Evolutionary conservation across 352 stramenopile species (phyloP), one percentile per base, ranked within the genome.

Genomic region (Globisporangium cylindrosporum): DNA sequence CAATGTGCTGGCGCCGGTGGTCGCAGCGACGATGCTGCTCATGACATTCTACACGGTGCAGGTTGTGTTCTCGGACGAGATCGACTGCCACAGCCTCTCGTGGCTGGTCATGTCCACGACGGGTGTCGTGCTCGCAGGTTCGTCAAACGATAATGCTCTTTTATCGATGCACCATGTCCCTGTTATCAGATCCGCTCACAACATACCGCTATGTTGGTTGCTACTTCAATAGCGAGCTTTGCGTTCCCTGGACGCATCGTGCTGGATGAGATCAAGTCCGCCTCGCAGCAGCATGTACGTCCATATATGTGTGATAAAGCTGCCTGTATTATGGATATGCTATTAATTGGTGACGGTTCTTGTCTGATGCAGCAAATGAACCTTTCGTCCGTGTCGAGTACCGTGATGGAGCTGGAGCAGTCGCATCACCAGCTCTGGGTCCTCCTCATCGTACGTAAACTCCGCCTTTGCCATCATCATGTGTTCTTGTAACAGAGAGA

Each of bases 51-150:
- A 88, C 62, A 81, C 78, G 15, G 15, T 81, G 22, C 60, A 85
- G 14, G 82, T 91, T 49, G 74, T 90, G 10, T 48, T 79, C 22
- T 66, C 77, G 0, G 75, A 81, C 15, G 73, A 86, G 53, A 82
- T 92, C 60, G 84, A 92, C 67, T 92, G 84, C 65, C 84, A 89
- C 46, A 81, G 88, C 59, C 43, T 81, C 61, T 88, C 81, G 38
- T 92, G 84, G 84, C 76, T 91, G 54, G 66, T 84, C 59, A 91
- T 89, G 81, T 92, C 84, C 24, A 72, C 81, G 58, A 83, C 73
- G 4, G 74, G 73, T 6, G 75, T 84, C 56, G 72, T 89, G n/a
- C 77, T 92, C 10, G 82, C 84, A 63, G 80, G 84, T 89, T 36
- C 6, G 49, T 24, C n/a, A n/a, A 27, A 7, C 22, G 3, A 6